Evolutionary conservation across 768 basidiomycete genomes (phyloP).

Genomic region (Ramaria rubella): DNA sequence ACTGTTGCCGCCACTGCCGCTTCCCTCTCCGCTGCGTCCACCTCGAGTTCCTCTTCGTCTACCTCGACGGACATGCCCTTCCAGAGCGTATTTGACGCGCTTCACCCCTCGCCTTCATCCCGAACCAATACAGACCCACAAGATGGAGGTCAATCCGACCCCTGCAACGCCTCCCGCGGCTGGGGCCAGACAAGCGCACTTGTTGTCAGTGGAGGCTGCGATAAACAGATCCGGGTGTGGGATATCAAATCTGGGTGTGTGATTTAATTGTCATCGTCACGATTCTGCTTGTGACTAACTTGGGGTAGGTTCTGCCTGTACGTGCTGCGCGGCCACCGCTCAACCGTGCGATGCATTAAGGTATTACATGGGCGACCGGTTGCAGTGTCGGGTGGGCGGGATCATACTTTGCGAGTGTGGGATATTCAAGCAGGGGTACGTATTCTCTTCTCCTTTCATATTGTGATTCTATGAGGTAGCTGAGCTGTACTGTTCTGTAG

Average conservation of each 20-base stretch:
- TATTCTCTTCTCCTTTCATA: background rate
- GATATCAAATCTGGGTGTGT: conserved; percentile 73
- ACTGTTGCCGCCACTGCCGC: background rate
- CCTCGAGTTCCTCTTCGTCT: background rate
- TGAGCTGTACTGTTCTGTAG: background rate
- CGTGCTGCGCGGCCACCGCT: conserved; percentile 74
- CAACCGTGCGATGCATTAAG: conserved; percentile 87
- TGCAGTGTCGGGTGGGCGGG: conserved; percentile 86
- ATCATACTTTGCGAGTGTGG: conserved; percentile 85
- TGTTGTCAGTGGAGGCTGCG: conserved; percentile 89
- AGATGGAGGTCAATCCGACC: conserved; percentile 21
- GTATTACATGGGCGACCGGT: conserved; percentile 82
- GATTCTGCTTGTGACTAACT: too few relatives aligned
- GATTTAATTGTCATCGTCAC: background rate
- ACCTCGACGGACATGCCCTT: conserved; percentile 6
- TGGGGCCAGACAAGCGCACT: conserved; percentile 85
- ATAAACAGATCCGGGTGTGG: conserved; percentile 89
- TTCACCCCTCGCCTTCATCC: background rate
- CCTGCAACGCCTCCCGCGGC: conserved; percentile 66
- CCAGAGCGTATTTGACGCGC: conserved; percentile 10
- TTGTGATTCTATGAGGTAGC: background rate
- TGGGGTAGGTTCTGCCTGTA: conserved; percentile 67
- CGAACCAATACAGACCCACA: background rate
- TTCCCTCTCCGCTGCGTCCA: background rate
- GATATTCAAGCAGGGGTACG: conserved; percentile 71